These are phyloP conservation scores for Phytophthora pisi DNA, from an alignment of 352 stramenopile species.

Conservation along the genomic window DNA sequence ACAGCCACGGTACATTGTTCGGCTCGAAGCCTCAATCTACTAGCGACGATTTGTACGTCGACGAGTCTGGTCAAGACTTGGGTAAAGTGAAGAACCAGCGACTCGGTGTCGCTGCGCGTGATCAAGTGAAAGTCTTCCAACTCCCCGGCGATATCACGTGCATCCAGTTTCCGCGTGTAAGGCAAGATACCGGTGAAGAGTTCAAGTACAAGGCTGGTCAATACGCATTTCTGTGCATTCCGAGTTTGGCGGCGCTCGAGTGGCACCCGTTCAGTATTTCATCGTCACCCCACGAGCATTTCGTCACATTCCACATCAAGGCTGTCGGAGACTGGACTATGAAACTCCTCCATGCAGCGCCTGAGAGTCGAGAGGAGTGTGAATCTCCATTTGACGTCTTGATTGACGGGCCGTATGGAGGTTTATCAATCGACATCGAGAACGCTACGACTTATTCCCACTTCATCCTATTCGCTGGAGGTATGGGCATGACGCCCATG, in stretches of 20 bases:
- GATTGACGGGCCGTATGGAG: slow-evolving; percentile 56
- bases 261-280: slow-evolving; percentile 91
- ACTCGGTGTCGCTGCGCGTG: slow-evolving; percentile 22
- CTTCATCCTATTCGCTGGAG: slow-evolving; percentile 46
- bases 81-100: not conserved
- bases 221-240: slow-evolving; percentile 83
- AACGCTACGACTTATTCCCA: slow-evolving; percentile 43
- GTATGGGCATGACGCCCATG: slow-evolving; percentile 48
- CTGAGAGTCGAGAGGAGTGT: slow-evolving; percentile 9
- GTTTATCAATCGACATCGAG: slow-evolving; percentile 48
- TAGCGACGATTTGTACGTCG: slow-evolving; percentile 1
- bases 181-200: slow-evolving; percentile 30
- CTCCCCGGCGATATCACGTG: slow-evolving; percentile 34
- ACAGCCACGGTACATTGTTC: slow-evolving; percentile 22
- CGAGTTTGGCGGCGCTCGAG: slow-evolving; percentile 51
- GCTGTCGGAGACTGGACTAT: slow-evolving; percentile 64
- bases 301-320: slow-evolving; percentile 64
- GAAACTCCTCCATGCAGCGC: slow-evolving; percentile 33
- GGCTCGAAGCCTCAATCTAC: not conserved
- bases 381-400: slow-evolving; percentile 33
- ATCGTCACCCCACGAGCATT: slow-evolving; percentile 59
- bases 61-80: not conserved
- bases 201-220: slow-evolving; percentile 53
- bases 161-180: slow-evolving; percentile 45
- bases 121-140: slow-evolving; percentile 21